These are phyloP conservation scores for Aspergillus affinis DNA, from an alignment of 495 filamentous ascomycete species.

Conservation along the genomic window DNA sequence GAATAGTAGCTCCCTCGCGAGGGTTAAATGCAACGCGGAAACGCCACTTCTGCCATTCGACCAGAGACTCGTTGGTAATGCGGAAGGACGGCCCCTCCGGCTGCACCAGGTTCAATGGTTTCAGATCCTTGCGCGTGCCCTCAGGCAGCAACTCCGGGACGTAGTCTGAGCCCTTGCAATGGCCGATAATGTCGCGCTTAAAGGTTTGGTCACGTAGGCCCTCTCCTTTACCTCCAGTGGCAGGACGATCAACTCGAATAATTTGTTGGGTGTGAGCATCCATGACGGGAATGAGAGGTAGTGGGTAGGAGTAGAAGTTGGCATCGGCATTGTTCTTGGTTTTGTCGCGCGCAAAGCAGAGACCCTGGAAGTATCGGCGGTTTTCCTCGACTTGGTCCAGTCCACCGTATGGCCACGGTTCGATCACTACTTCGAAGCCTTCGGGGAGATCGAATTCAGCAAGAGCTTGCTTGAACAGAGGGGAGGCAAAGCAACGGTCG, in stretches of 20 bases:
- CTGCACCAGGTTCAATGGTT: conserved; percentile 76
- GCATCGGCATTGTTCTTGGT: conserved; percentile 41
- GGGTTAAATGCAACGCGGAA: conserved; percentile 68
- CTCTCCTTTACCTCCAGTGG: conserved; percentile 48
- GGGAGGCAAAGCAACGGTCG: conserved; percentile 58
- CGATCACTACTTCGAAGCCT: conserved; percentile 63
- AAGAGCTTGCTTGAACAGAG: conserved; percentile 60
- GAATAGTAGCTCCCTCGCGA: conserved; percentile 67
- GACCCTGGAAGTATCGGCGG: conserved; percentile 52
- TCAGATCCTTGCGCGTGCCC: conserved; percentile 65
- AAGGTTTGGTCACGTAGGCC: conserved; percentile 38
- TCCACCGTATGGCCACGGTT: conserved; percentile 71
- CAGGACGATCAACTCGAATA: conserved; percentile 51
- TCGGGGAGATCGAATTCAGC: conserved; percentile 62
- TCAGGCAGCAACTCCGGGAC: conserved; percentile 59
- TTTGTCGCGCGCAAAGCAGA: conserved; percentile 49
- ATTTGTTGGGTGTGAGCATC: conserved; percentile 67
- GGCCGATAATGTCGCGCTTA: conserved; percentile 51
- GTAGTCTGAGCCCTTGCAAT: conserved; percentile 62
- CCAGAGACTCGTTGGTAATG: conserved; percentile 49
- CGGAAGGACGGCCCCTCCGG: conserved; percentile 77
- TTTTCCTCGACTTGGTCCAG: conserved; percentile 55
- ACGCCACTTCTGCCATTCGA: conserved; percentile 69
- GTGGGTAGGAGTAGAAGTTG: conserved; percentile 81
- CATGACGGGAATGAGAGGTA: conserved; percentile 76